Evolutionary conservation across 345 rosid genomes (phyloP).

Genomic region (Brassica carinata): DNA sequence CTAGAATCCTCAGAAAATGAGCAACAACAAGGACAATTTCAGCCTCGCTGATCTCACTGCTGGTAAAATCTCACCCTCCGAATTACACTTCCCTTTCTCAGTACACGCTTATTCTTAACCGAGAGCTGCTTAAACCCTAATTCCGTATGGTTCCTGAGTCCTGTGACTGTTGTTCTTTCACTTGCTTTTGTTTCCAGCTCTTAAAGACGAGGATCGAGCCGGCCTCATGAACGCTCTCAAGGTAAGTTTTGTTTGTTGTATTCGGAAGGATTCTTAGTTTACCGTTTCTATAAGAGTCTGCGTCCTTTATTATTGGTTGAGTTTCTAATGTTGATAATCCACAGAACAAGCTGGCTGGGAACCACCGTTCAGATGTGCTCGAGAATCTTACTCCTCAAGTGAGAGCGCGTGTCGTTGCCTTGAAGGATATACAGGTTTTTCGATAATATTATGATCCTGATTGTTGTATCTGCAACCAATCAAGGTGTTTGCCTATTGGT

Average conservation of each 20-base stretch:
- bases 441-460: background rate
- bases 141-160: background rate
- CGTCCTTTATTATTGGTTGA: background rate
- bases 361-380: constrained; percentile 57
- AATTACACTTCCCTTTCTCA: background rate
- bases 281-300: background rate
- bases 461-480: background rate
- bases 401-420: constrained; percentile 77
- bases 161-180: background rate
- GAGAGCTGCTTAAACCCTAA: background rate
- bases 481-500: background rate
- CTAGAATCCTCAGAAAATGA: constrained; percentile 43
- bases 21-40: constrained; percentile 63
- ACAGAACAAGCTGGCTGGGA: constrained; percentile 70
- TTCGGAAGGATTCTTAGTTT: background rate
- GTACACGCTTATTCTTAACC: background rate
- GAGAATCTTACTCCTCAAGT: constrained; percentile 65
- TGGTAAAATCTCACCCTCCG: constrained; percentile 35
- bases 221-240: constrained; percentile 69
- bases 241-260: constrained; percentile 42
- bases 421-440: constrained; percentile 76
- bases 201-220: constrained; percentile 60
- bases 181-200: constrained; percentile 42
- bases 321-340: background rate
- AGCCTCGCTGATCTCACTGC: constrained; percentile 66